Evolutionary conservation across 805 yeast species (phyloP).

Genomic region (Candida awuae): DNA sequence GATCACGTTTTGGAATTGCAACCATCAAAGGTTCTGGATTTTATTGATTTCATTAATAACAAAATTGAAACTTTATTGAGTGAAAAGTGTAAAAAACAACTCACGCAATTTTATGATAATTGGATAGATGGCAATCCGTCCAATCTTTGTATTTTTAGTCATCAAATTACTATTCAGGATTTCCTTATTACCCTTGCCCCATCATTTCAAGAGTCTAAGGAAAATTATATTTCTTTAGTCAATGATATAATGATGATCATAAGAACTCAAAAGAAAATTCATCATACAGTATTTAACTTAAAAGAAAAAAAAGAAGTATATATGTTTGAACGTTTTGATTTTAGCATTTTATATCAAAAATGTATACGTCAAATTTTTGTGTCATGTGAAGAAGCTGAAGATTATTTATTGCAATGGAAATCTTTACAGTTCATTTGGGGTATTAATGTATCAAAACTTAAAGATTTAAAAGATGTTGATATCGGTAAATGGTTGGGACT

Average conservation of each 20-base stretch:
- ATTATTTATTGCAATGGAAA: constrained; percentile 35
- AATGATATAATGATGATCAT: constrained; percentile 22
- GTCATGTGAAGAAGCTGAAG: background rate
- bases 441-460: constrained; percentile 36
- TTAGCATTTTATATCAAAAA: constrained; percentile 1
- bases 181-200: constrained; percentile 35
- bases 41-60: constrained; percentile 30
- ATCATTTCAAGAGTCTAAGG: constrained; percentile 32
- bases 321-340: too few relatives aligned
- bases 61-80: constrained; percentile 24
- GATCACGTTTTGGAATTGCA: constrained; percentile 31
- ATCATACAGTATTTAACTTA: too few relatives aligned
- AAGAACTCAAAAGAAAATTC: constrained; percentile 22
- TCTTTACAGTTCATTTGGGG: constrained; percentile 55
- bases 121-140: constrained; percentile 20
- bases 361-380: background rate
- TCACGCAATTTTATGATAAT: constrained; percentile 4
- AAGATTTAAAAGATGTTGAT: constrained; percentile 27
- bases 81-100: constrained; percentile 20
- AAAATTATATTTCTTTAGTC: constrained; percentile 19
- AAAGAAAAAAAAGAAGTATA: too few relatives aligned
- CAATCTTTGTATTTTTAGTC: constrained; percentile 14
- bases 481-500: constrained; percentile 42
- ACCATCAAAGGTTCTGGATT: constrained; percentile 27
- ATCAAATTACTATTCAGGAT: constrained; percentile 32